Base-by-base conservation (phyloP, 441 rosid species). In the Jatropha podagrica region DNA sequence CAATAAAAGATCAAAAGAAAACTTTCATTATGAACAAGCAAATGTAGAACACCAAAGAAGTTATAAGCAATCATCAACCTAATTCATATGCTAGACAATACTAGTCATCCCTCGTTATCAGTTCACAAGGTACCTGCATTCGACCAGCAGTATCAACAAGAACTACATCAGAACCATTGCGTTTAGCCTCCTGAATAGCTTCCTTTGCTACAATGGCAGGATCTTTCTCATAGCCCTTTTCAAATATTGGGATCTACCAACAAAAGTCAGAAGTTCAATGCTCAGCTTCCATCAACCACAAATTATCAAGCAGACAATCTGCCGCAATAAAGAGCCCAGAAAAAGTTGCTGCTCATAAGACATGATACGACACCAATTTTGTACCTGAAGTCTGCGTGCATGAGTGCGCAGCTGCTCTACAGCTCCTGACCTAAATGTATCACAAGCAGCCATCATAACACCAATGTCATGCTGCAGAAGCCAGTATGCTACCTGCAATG, bases 371-470 rank as follows among this genome's bases (percentile, higher is more conserved):
- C 11, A 42, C 37, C 52, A n/a, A 55, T 69, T 44, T 71, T 20
- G 65, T 85, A 95, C 99, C 97, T 95, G 96, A 59, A 95, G 86
- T 80, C 99, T 91, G 49, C 97, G 97, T 71, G 97, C 99, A 86
- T 95, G 99, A 69, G 97, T 93, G 64, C 98, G 80, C 78, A 95
- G 81, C 85, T 95, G 99, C 82, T 95, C 99, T 79, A 95, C 97
- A 83, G 99, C 99, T 79, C 99, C 99, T 51, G 99, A 88, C 49
- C 99, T 89, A 83, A 96, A 95, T 71, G 99, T 95, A 84, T 95
- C 99, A 76, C 98, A 95, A 42, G 99, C 99, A 85, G 99, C 99
- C 98, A 95, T 95, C 99, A 92, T 93, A 72, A 92, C 98, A 58
- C 86, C 89, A 70, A 92, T 82, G 54, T 95, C 83, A 82, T 93